Percentiles rank a stretch among this genome's conserved stretches.
phyloP scores from a whole-genome alignment of 805 yeast genomes.

The Candida berthetii region DNA sequence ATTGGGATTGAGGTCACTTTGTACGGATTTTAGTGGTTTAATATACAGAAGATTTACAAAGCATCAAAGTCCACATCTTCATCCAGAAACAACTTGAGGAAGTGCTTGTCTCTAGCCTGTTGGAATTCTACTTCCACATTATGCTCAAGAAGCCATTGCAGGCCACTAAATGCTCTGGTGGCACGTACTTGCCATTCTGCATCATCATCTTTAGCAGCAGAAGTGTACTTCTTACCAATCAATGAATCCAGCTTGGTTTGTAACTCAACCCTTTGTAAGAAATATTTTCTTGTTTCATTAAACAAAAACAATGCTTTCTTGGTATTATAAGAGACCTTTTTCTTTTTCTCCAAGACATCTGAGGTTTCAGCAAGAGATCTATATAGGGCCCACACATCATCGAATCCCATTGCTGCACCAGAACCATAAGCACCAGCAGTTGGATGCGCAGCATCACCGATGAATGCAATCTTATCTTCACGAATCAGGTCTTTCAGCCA shows the following conservation, averaged over 20 bases:
- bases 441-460: slow-evolving; percentile 6
- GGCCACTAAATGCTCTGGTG: neutral
- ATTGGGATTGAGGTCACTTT: no score
- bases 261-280: neutral
- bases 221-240: neutral
- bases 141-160: slow-evolving; percentile 1
- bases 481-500: slow-evolving; percentile 1
- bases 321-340: neutral
- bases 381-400: slow-evolving; percentile 3
- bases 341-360: neutral
- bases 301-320: slow-evolving; percentile 1
- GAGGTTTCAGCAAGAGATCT: slow-evolving; percentile 1
- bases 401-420: slow-evolving; percentile 2
- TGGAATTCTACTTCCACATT: slow-evolving; percentile 2
- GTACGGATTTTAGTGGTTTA: no score
- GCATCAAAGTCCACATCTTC: no score
- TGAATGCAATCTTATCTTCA: neutral
- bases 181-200: neutral
- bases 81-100: neutral
- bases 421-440: slow-evolving; percentile 3
- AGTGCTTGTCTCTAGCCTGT: neutral
- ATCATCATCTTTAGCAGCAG: neutral
- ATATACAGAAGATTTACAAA: no score
- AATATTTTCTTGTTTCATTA: slow-evolving; percentile 2
- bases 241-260: neutral